Evolutionary conservation across 495 filamentous ascomycete genomes (phyloP), one percentile per base, ranked within the genome.

Genomic region (Talaromyces adpressus): DNA sequence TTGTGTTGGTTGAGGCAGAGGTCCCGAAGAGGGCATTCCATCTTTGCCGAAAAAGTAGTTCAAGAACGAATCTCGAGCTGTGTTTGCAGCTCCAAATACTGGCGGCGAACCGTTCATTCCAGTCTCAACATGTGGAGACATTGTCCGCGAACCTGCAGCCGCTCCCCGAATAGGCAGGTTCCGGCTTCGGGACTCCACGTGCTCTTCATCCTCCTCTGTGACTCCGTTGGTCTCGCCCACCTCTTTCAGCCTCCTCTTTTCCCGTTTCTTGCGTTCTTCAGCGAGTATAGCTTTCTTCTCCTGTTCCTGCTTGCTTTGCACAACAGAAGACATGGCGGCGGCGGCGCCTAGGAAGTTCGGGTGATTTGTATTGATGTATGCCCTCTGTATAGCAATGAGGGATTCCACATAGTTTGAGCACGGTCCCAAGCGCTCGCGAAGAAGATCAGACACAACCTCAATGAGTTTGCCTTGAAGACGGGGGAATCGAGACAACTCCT

Each of bases 21-120:
- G 66, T 23, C 73, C 71, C 36, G 71, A 66, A 47, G 69, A 70
- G 54, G 83, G 82, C 47, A 82, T 68, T 3, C 80, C 77, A 65
- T 98, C 93, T 67, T 98, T 97, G 58, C 94, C 92, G 69, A 98
- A 98, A 79, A 98, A 98, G 72, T 98, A 98, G 73, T 93, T 97
- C 60, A 98, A 74, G 78, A 98, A 98, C 0, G 92, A 93, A 76
- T 98, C 95, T 47, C 87, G 86, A 56, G 75, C 79, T 20, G 78
- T 73, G 47, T 81, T 81, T 30, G 74, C 71, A 49, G 82, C 78
- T 29, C 81, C 82, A 64, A 87, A 87, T 62, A 80, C 79, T 8
- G 84, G 78, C 27, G 90, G 88, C 23, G 90, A 88, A 57, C 89
- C 88, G 68, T 93, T 94, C 66, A 93, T 71, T 7, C 85, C 80